A percentile compares a stretch with the other conserved stretches of the same genome.
These are phyloP conservation scores for Citrus hindsii DNA, from an alignment of 345 rosid species.

Conservation along the genomic window DNA sequence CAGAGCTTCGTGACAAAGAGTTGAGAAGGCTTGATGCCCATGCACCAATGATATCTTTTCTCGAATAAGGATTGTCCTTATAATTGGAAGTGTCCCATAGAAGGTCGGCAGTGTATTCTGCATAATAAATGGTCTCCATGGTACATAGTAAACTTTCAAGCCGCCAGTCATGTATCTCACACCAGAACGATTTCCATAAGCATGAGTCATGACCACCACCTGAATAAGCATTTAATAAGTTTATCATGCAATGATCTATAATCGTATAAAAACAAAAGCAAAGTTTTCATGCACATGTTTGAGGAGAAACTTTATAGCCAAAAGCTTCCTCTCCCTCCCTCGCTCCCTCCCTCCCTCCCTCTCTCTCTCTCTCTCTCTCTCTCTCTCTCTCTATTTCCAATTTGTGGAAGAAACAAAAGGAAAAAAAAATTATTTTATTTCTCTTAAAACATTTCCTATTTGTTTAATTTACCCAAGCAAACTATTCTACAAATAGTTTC, in stretches of 20 bases:
- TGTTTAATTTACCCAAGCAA: neutral
- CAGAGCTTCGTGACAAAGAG: conserved; percentile 93
- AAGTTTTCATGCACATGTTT: neutral
- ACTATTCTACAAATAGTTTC: neutral
- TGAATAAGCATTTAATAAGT: conserved; percentile 25
- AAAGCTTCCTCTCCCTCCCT: neutral
- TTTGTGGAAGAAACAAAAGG: neutral
- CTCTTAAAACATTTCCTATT: neutral
- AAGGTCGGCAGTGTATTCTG: conserved; percentile 80
- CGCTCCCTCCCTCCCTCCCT: no score
- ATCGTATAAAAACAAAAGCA: neutral
- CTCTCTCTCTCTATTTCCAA: neutral
- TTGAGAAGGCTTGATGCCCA: conserved; percentile 97
- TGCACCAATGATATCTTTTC: conserved; percentile 84
- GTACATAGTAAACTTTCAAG: conserved; percentile 87
- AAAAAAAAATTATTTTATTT: neutral
- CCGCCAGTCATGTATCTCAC: conserved; percentile 89
- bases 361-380: no score
- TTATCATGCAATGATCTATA: neutral
- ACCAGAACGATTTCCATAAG: conserved; percentile 83
- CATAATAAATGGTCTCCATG: conserved; percentile 85
- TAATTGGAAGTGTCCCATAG: conserved; percentile 77
- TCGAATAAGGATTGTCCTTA: conserved; percentile 69
- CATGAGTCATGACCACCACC: conserved; percentile 98
- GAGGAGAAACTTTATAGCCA: neutral